A percentile compares a stretch with the other conserved stretches of the same genome.
Evolutionary conservation across 176 grass and related monocot genomes (phyloP).

Genomic region (Oryza meridionalis): DNA sequence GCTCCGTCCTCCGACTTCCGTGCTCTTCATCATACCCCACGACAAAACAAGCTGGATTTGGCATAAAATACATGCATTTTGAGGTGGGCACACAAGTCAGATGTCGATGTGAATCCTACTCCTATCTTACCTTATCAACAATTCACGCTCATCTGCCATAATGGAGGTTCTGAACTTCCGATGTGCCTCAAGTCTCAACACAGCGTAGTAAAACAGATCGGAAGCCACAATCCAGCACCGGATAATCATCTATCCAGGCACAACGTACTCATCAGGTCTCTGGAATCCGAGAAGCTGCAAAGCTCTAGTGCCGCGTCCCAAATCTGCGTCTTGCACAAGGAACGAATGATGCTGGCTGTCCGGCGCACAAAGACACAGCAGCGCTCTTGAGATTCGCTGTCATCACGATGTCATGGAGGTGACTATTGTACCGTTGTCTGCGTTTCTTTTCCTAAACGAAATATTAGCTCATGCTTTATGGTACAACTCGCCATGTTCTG

Average conservation of each 20-base stretch:
- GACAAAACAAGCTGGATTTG: slow-evolving; percentile 18
- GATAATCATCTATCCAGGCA: slow-evolving; percentile 35
- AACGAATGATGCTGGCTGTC: slow-evolving; percentile 32
- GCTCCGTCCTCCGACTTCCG: background rate
- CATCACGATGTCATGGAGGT: slow-evolving; percentile 37
- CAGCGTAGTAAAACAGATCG: background rate
- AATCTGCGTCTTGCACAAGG: slow-evolving; percentile 44
- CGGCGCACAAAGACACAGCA: slow-evolving; percentile 4
- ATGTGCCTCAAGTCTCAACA: background rate
- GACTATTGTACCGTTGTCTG: background rate
- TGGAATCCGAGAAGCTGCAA: slow-evolving; percentile 32
- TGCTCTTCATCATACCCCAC: background rate
- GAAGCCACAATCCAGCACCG: slow-evolving; percentile 6
- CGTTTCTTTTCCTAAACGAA: background rate
- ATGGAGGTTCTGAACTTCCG: background rate
- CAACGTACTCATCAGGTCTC: slow-evolving; percentile 15
- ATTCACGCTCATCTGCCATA: background rate
- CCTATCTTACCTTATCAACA: background rate
- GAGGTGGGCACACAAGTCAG: background rate
- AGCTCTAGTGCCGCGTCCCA: background rate
- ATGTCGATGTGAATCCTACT: background rate
- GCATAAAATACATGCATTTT: background rate
- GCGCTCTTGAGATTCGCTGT: slow-evolving; percentile 28
- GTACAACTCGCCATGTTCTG: slow-evolving; percentile 16
- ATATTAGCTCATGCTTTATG: background rate